Conservation (phyloP, 805 yeast genomes). For the Schwanniomyces sp. region DNA sequence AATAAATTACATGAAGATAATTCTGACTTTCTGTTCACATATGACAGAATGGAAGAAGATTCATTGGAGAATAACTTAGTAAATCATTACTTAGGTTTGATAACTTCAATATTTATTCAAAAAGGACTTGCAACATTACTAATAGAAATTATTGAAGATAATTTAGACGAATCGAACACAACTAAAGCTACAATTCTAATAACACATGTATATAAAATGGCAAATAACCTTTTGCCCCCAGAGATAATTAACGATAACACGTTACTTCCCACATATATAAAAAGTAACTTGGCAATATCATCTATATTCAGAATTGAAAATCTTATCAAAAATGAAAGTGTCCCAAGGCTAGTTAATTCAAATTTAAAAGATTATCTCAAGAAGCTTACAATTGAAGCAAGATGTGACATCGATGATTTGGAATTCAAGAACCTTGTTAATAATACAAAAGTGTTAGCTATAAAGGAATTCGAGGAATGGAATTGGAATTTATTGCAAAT, state of each 20-base stretch:
- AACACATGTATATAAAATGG: constrained; percentile 58
- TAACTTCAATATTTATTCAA: constrained; percentile 54
- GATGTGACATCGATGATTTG: constrained; percentile 51
- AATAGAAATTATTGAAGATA: constrained; percentile 37
- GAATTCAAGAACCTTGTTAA: constrained; percentile 65
- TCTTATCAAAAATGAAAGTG: constrained; percentile 35
- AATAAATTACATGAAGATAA: neutral
- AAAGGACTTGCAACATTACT: constrained; percentile 51
- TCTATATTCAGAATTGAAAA: constrained; percentile 51
- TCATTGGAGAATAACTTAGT: constrained; percentile 25
- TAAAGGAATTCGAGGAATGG: constrained; percentile 84
- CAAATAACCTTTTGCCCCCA: constrained; percentile 55
- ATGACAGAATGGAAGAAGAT: constrained; percentile 6
- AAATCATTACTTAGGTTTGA: constrained; percentile 66
- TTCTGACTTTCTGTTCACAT: constrained; percentile 10
- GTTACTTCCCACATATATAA: constrained; percentile 12
- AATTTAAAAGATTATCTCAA: constrained; percentile 21
- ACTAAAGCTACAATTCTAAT: constrained; percentile 64
- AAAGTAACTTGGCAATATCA: constrained; percentile 22
- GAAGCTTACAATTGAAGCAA: constrained; percentile 19
- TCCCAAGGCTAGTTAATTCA: constrained; percentile 7
- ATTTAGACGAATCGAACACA: constrained; percentile 44
- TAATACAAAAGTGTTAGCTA: constrained; percentile 69
- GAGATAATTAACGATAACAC: constrained; percentile 27
- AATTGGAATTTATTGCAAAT: constrained; percentile 75